These are phyloP conservation scores for Rhizoclosmatium globosum DNA, from an alignment of 192 early-diverging fungal genomes.

Conservation along the genomic window DNA sequence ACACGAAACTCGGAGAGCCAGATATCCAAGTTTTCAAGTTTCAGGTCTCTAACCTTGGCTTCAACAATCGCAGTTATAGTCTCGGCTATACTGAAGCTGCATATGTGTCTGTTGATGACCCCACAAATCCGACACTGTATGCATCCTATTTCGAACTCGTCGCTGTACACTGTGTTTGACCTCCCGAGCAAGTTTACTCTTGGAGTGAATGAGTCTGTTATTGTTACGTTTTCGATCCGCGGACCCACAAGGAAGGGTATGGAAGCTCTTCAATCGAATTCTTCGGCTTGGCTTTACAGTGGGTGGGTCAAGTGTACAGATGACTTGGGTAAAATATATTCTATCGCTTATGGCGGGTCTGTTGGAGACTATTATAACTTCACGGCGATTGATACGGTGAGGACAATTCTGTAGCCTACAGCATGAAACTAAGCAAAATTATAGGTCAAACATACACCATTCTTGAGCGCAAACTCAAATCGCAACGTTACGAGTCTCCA, in stretches of 20 bases:
- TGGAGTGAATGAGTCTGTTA: constrained; percentile 32
- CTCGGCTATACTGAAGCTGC: constrained; percentile 2
- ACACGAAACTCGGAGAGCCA: not conserved
- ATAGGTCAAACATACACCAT: not conserved
- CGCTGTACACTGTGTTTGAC: not conserved
- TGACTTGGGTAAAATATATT: not conserved
- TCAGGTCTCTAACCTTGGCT: not conserved
- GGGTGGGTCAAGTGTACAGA: not conserved
- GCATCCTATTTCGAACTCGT: not conserved
- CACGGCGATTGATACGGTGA: constrained; percentile 10
- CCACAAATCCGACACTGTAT: constrained; percentile 9
- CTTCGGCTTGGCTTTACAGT: constrained; percentile 13
- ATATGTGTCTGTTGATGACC: constrained; percentile 20
- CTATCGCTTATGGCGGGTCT: constrained; percentile 5
- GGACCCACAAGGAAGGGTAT: constrained; percentile 25
- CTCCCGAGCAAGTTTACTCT: constrained; percentile 27
- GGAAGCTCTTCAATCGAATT: not conserved
- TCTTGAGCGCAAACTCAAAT: not conserved
- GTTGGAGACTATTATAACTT: constrained; percentile 11
- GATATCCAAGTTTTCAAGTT: not conserved
- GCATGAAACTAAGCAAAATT: not conserved
- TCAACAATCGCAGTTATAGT: not conserved
- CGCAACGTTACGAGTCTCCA: not conserved
- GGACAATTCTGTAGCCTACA: not conserved
- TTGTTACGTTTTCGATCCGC: constrained; percentile 37